Evolutionary conservation across 345 rosid species (phyloP).

Genomic region (Dovyalis caffra): DNA sequence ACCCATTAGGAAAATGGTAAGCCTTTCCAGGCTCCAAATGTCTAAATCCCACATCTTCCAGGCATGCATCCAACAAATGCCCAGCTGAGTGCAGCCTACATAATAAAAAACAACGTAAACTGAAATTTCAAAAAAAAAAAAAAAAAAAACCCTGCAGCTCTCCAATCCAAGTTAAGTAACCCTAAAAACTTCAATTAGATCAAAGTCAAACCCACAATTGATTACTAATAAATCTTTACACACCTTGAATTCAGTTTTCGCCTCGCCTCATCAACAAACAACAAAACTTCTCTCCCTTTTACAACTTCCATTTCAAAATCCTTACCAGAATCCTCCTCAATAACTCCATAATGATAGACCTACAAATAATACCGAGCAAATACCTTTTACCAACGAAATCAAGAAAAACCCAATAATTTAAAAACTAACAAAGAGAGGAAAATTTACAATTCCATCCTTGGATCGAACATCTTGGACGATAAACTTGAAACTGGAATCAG

Average conservation of each 20-base stretch:
- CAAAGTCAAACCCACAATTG: background rate
- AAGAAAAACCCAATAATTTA: background rate
- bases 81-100: constrained; percentile 87
- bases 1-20: constrained; percentile 90
- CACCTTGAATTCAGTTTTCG: constrained; percentile 77
- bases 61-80: constrained; percentile 67
- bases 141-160: too few species aligned
- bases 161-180: background rate
- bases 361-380: constrained; percentile 7
- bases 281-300: constrained; percentile 46
- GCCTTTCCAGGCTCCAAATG: constrained; percentile 77
- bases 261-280: constrained; percentile 62
- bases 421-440: background rate
- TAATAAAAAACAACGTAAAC: background rate
- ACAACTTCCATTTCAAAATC: constrained; percentile 37
- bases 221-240: background rate
- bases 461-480: constrained; percentile 77
- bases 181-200: background rate
- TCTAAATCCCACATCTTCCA: constrained; percentile 63
- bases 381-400: background rate
- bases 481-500: constrained; percentile 41
- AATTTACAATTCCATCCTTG: constrained; percentile 58
- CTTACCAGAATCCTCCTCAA: constrained; percentile 40
- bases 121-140: background rate
- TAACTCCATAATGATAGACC: constrained; percentile 76